Evolutionary conservation across 352 stramenopile species (phyloP).

Genomic region (Phytophthora cryptogea): DNA sequence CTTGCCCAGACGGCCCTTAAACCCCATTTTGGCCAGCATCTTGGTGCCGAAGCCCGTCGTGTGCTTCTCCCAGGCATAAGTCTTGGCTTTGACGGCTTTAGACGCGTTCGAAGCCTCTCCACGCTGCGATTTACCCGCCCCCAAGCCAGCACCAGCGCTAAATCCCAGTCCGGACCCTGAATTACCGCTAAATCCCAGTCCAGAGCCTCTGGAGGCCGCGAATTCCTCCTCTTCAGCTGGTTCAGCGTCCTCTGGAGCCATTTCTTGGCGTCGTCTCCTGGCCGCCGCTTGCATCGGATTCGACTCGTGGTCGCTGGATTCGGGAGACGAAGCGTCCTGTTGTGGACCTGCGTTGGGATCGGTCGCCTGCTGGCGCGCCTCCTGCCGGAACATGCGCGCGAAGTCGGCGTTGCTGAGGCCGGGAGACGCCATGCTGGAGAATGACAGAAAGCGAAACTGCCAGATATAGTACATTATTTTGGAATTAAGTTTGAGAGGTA

Average conservation of each 20-base stretch:
- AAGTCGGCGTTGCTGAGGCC: slow-evolving; percentile 81
- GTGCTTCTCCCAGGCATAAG: slow-evolving; percentile 94
- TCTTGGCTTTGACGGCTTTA: slow-evolving; percentile 30
- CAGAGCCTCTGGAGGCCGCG: neutral
- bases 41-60: slow-evolving; percentile 96
- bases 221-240: neutral
- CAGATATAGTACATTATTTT: too few relatives aligned
- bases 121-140: slow-evolving; percentile 7
- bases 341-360: neutral
- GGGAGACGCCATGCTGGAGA: slow-evolving; percentile 15
- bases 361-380: slow-evolving; percentile 26
- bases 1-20: slow-evolving; percentile 92
- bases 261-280: slow-evolving; percentile 30
- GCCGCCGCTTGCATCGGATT: slow-evolving; percentile 27
- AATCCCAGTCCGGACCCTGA: slow-evolving; percentile 18
- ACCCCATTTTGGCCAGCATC: slow-evolving; percentile 97
- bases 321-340: neutral
- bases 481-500: too few relatives aligned
- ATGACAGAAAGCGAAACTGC: neutral
- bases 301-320: neutral
- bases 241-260: slow-evolving; percentile 10
- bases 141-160: slow-evolving; percentile 14
- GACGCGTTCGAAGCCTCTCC: neutral
- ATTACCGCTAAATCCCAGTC: slow-evolving; percentile 3
- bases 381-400: slow-evolving; percentile 69